Conservation (phyloP, 1,284 basidiomycete species). For the Cutaneotrichosporon sp. region DNA sequence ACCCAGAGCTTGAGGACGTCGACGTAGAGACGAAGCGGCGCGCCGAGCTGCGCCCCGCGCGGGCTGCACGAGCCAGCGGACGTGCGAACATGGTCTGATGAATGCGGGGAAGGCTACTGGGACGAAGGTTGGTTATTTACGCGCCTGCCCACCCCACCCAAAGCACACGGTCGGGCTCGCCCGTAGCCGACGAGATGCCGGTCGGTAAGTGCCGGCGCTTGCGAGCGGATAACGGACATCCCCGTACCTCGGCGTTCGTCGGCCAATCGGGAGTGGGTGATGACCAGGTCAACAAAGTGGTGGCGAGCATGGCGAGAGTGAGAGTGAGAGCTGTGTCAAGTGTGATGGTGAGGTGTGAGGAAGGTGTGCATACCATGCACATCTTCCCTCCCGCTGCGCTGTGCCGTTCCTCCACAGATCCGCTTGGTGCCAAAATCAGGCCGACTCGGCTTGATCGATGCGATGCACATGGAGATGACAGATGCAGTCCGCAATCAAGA, state of each 20-base stretch:
- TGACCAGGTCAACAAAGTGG: too few relatives aligned
- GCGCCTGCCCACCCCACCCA: not conserved
- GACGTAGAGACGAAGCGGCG: slow-evolving; percentile 1
- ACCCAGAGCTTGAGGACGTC: not conserved
- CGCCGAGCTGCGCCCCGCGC: not conserved
- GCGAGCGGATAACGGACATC: not conserved
- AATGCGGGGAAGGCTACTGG: not conserved
- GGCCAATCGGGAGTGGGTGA: too few relatives aligned
- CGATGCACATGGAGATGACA: too few relatives aligned
- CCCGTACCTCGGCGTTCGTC: not conserved
- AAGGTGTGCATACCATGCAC: too few relatives aligned
- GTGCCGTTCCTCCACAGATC: too few relatives aligned
- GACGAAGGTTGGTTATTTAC: not conserved
- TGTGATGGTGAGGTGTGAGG: too few relatives aligned
- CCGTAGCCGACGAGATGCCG: not conserved
- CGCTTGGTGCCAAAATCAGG: too few relatives aligned
- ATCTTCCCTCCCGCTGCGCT: too few relatives aligned
- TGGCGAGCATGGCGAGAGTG: too few relatives aligned
- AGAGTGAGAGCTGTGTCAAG: too few relatives aligned
- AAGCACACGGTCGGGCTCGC: not conserved
- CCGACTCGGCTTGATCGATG: too few relatives aligned
- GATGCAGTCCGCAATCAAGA: too few relatives aligned
- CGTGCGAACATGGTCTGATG: not conserved
- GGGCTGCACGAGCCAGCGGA: not conserved
- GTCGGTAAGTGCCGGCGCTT: not conserved